Evolutionary conservation across 164 flowering plant species (phyloP).

Genomic region (Berberis thunbergii): DNA sequence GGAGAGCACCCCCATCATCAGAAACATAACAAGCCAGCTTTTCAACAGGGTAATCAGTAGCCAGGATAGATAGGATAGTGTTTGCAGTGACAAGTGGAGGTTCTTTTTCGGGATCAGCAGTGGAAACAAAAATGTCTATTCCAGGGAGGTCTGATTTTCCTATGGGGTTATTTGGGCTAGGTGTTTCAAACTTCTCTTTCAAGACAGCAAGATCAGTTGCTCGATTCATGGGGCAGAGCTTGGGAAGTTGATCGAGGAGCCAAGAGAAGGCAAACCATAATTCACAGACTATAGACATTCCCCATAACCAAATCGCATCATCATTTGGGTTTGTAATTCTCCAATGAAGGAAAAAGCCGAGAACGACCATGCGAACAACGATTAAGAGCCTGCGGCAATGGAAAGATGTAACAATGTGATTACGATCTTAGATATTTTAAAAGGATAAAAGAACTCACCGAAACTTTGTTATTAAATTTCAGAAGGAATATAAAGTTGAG

Average conservation of each 20-base stretch:
- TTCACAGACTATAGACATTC: constrained; percentile 84
- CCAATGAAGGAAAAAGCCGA: constrained; percentile 62
- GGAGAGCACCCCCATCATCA: constrained; percentile 88
- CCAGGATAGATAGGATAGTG: constrained; percentile 83
- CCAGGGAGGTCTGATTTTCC: constrained; percentile 91
- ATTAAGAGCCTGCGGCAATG: constrained; percentile 45
- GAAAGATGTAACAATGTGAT: no score
- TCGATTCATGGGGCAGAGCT: constrained; percentile 71
- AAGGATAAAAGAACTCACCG: no score
- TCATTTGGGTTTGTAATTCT: constrained; percentile 55
- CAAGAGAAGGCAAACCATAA: constrained; percentile 93
- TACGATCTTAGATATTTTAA: no score
- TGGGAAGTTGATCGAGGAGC: constrained; percentile 92
- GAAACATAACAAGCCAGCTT: constrained; percentile 91
- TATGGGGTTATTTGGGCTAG: constrained; percentile 42
- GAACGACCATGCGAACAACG: constrained; percentile 48
- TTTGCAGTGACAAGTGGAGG: constrained; percentile 90
- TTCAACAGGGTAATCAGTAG: constrained; percentile 88
- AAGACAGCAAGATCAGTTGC: constrained; percentile 55
- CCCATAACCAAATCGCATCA: constrained; percentile 92
- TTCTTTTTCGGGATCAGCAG: constrained; percentile 95
- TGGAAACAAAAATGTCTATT: constrained; percentile 82
- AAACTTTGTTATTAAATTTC: no score
- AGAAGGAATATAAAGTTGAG: no score
- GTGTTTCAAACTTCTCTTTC: constrained; percentile 68